Percentiles rank a stretch among this genome's conserved stretches.
These are phyloP conservation scores for Alternaria sp. DNA, from an alignment of 2,329 filamentous ascomycete species.

Conservation along the genomic window DNA sequence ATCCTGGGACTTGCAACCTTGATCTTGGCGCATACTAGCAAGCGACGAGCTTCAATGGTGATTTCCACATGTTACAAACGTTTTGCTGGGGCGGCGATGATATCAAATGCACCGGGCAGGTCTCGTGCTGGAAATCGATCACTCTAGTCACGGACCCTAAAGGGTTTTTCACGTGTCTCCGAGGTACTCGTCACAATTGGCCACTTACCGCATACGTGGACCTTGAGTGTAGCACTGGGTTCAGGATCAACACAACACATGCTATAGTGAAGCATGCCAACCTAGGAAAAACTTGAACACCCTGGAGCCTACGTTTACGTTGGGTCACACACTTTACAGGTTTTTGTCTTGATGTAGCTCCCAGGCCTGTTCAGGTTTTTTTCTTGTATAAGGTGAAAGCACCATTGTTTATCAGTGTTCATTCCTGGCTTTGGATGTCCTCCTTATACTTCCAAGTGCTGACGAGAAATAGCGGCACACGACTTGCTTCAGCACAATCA, in stretches of 20 bases:
- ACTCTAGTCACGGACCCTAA: not conserved
- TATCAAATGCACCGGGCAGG: not conserved
- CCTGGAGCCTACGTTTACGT: too few species aligned
- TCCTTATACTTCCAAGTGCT: not conserved
- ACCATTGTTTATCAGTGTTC: not conserved
- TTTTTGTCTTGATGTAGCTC: too few species aligned
- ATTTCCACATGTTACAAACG: not conserved
- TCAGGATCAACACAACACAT: not conserved
- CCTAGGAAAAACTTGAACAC: too few species aligned
- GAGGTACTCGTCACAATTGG: not conserved
- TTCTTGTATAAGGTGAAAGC: too few species aligned
- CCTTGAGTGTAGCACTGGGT: not conserved
- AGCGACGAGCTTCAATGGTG: not conserved
- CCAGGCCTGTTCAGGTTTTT: too few species aligned
- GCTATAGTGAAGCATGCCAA: not conserved
- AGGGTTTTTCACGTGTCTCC: not conserved
- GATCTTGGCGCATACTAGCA: not conserved
- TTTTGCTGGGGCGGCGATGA: not conserved
- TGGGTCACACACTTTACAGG: too few species aligned
- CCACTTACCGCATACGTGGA: not conserved
- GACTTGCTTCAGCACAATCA: constrained; percentile 9
- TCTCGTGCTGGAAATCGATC: not conserved
- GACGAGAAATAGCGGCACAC: not conserved
- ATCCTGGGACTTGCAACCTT: not conserved
- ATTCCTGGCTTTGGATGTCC: not conserved